A percentile compares a stretch with the other conserved stretches of the same genome.
Conservation (phyloP, 2,329 filamentous ascomycete genomes). For the Aspergillus neoniger region DNA sequence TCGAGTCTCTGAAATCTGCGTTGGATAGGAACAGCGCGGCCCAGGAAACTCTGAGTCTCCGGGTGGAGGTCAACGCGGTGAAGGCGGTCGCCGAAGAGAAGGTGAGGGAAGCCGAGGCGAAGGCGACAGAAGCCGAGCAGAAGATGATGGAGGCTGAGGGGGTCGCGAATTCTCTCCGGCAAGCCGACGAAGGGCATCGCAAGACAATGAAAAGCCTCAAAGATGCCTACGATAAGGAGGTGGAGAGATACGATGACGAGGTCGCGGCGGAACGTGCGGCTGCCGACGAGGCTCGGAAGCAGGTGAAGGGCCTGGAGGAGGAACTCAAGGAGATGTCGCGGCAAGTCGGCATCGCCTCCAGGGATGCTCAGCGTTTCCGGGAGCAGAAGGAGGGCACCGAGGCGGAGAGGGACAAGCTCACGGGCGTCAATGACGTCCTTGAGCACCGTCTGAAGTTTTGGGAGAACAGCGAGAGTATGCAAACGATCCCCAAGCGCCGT, state of each 20-base stretch:
- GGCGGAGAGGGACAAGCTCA: neutral
- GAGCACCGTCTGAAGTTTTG: constrained; percentile 15
- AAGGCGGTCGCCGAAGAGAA: neutral
- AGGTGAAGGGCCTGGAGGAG: neutral
- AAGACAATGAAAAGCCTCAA: neutral
- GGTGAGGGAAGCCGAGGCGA: constrained; percentile 10
- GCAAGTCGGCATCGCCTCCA: constrained; percentile 11
- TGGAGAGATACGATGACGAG: constrained; percentile 7
- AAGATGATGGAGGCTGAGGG: neutral
- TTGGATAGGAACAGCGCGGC: neutral
- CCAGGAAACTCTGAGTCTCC: neutral
- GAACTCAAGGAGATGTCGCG: constrained; percentile 9
- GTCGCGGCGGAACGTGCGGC: constrained; percentile 9
- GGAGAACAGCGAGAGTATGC: constrained; percentile 3
- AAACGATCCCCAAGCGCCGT: constrained; percentile 20
- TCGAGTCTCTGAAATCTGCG: no score
- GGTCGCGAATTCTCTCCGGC: no score
- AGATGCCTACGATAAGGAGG: constrained; percentile 7
- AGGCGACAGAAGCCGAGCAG: neutral
- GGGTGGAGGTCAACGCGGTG: constrained; percentile 1
- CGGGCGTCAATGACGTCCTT: constrained; percentile 11
- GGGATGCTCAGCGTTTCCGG: constrained; percentile 15
- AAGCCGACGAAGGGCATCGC: no score
- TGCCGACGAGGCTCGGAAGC: neutral
- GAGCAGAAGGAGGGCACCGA: constrained; percentile 5